phyloP scores from a whole-genome alignment of 2,329 filamentous ascomycete genomes.

The Penicillium sp. region DNA sequence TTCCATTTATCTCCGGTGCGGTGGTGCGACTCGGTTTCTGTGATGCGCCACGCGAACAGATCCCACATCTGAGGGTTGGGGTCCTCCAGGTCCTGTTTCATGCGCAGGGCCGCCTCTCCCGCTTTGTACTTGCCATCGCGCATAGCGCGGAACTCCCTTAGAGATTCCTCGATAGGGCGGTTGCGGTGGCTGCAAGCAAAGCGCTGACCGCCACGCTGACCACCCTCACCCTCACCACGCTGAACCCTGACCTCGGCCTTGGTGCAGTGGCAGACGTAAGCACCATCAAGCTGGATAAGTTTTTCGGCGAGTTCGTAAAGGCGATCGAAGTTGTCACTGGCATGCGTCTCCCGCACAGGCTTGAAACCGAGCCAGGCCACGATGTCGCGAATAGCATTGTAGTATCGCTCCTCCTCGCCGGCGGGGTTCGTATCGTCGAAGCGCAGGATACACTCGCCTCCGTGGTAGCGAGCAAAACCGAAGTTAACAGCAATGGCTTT shows the following conservation, averaged over 20 bases:
- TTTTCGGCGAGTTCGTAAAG: conserved; percentile 87
- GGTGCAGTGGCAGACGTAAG: conserved; percentile 79
- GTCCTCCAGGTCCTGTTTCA: conserved; percentile 60
- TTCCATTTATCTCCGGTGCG: conserved; percentile 75
- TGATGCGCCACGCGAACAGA: conserved; percentile 80
- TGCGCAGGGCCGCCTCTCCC: conserved; percentile 75
- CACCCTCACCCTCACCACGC: conserved; percentile 68
- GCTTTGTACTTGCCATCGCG: conserved; percentile 84
- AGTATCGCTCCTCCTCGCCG: conserved; percentile 85
- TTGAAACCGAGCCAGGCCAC: conserved; percentile 78
- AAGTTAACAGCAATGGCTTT: conserved; percentile 97
- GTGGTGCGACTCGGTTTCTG: conserved; percentile 52
- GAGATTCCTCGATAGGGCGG: conserved; percentile 67
- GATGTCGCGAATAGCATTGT: conserved; percentile 82
- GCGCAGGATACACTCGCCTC: conserved; percentile 69
- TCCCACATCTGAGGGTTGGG: conserved; percentile 97
- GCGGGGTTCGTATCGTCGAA: conserved; percentile 96
- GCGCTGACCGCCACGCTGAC: conserved; percentile 57
- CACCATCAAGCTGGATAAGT: conserved; percentile 64
- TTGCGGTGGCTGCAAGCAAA: conserved; percentile 77
- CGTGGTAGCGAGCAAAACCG: conserved; percentile 81
- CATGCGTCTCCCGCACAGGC: conserved; percentile 74
- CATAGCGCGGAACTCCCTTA: conserved; percentile 84
- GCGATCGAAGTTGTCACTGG: conserved; percentile 81
- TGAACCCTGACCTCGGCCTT: conserved; percentile 80